Conservation (phyloP, 257 asterid genomes). For the Penstemon newberryi region DNA sequence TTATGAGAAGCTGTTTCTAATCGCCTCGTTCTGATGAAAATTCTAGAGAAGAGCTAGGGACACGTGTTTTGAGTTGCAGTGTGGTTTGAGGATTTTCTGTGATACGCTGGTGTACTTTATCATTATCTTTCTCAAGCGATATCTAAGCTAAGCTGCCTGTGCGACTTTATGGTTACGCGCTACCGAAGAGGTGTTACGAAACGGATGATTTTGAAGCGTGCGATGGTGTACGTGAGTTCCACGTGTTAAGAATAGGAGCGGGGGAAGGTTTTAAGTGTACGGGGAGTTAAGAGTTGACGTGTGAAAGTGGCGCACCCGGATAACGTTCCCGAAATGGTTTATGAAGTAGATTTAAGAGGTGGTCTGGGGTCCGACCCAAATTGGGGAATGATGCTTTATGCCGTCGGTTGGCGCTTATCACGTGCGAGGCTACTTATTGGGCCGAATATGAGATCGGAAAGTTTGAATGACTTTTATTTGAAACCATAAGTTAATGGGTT, state of each 20-base stretch:
- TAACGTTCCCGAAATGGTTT: slow-evolving; percentile 53
- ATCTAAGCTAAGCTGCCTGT: background rate
- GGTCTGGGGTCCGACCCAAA: slow-evolving; percentile 47
- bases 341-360: slow-evolving; percentile 43
- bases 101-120: slow-evolving; percentile 25
- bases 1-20: slow-evolving; percentile 27
- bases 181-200: rapidly evolving
- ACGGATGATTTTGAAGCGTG: background rate
- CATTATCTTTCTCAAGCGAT: slow-evolving; percentile 18
- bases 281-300: background rate
- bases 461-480: too few species aligned
- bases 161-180: slow-evolving; percentile 2
- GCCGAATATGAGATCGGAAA: too few species aligned
- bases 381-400: slow-evolving; percentile 18
- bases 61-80: slow-evolving; percentile 40
- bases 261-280: background rate
- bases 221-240: background rate
- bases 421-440: slow-evolving; percentile 1
- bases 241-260: background rate
- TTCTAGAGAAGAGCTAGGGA: slow-evolving; percentile 24
- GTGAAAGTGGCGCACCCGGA: slow-evolving; percentile 29
- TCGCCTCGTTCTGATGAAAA: slow-evolving; percentile 31
- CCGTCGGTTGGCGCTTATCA: slow-evolving; percentile 18
- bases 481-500: too few species aligned
- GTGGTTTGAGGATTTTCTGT: slow-evolving; percentile 30